Evolutionary conservation across 176 grass and related monocot genomes (phyloP), one percentile per base, ranked within the genome.

Genomic region (Stipa capillata): DNA sequence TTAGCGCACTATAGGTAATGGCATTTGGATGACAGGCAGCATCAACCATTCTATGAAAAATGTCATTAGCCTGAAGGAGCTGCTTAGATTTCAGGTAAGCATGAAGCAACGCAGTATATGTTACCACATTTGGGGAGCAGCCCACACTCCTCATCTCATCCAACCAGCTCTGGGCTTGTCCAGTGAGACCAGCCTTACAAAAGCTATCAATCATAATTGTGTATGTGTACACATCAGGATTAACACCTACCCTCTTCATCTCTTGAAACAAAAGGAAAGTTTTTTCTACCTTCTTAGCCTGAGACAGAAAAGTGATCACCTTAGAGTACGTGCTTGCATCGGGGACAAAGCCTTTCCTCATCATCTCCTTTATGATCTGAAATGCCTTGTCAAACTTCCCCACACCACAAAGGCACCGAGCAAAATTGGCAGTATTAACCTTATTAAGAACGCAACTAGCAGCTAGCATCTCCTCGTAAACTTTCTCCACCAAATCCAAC

Each of bases 191-290:
- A 72, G 84, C 84, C 85, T 99, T 99, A 89, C 96, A 99, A 86
- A 95, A 95, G 69, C 77, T 89, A 77, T 99, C 92, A 41, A 99
- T 99, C 79, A 99, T 78, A 89, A 99, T 93, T 69, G 92, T 95
- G 64, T 99, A 91, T 37, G 88, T 95, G 66, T 99, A 99, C 44
- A 99, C 96, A 91, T 99, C 96, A 51, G 92, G 86, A 72, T 69
- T 77, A 47, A 95, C 76, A 69, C 86, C 92, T 8, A 42, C 85
- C 43, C 44, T 84, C 73, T 99, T 95, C 96, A 99, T 95, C 80
- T 99, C 96, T 80, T 95, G 83, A 76, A 99, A 99, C 69, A 95
- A 69, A 93, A 89, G 87, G 82, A 93, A 85, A 55, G 90, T 88
- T 18, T 91, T 86, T 74, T 99, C 96, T 74, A 91, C 80, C 79